Conservation (phyloP, 2,329 filamentous ascomycete genomes). For the Curvularia sp. region DNA sequence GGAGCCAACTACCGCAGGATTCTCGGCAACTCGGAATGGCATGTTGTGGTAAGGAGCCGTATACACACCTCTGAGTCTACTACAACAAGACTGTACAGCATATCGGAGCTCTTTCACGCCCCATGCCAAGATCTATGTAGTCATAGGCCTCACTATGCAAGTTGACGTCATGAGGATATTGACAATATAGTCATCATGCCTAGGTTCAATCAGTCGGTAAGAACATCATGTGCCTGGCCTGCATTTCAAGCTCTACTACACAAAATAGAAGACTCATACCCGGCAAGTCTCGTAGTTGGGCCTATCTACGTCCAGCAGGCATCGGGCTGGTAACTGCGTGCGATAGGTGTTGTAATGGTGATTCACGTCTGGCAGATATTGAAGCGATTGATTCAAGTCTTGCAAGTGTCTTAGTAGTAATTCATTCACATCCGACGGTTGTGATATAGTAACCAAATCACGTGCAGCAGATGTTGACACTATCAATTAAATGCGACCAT, state of each 20-base stretch:
- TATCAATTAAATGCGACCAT: not conserved
- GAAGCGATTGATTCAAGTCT: not conserved
- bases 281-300: not conserved
- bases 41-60: not conserved
- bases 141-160: not conserved
- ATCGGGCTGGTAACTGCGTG: not conserved
- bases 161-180: not conserved
- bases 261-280: not conserved
- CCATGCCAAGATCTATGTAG: not conserved
- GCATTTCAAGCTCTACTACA: not conserved
- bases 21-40: not conserved
- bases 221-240: not conserved
- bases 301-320: not conserved
- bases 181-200: not conserved
- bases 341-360: not conserved
- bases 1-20: not conserved
- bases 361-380: not conserved
- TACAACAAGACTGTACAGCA: not conserved
- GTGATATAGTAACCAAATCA: not conserved
- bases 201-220: not conserved
- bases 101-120: not conserved
- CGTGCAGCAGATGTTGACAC: not conserved
- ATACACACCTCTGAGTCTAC: not conserved
- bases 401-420: not conserved
- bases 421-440: not conserved